Evolutionary conservation across 139 green algal species (phyloP), one percentile per base, ranked within the genome.

Genomic region (Axilococcus clingmanii): DNA sequence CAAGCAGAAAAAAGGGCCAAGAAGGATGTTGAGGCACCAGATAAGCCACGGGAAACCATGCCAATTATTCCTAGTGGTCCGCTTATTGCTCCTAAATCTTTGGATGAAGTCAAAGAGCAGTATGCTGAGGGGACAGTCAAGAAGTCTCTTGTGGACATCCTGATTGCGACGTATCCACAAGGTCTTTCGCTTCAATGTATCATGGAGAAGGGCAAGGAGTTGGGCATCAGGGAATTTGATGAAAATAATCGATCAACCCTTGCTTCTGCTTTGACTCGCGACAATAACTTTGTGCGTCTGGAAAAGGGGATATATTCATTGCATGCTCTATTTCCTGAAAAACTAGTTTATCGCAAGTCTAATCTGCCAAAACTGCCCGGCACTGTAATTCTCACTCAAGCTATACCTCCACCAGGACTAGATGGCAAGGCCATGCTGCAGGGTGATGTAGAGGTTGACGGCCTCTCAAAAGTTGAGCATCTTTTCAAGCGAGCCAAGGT

Each of bases 211-310:
- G 38, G 5, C 28, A 62, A 55, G 40, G 49, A 67, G 48, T 17
- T 67, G 22, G 48, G 48, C 7, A 4, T 67, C 27, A 6, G 16
- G 1, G 40, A 36, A 7, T 30, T 61, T 7, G 38, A 55, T 45
- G 59, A 67, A 32, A 52, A 55, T 35, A 9, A 45, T 31, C 9
- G 9, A 9, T 9, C 33, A 9, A 38, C 9, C 9, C 9, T 38
- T 38, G 12, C 9, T 9, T 9, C 12, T 17, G 41, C 16, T 16
- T n/a, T 61, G 25, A 42, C 37, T 31, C 23, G 19, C 17, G 59
- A 67, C 30, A 37, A 48, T 46, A 61, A 60, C 48, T 67, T 67
- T 59, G 15, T 57, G 6, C 47, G 48, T 6, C 28, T 67, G 17
- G 19, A 20, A 36, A 48, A 52, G 23, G 59, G 59, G 22, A 48